Evolutionary conservation across 2,329 filamentous ascomycete genomes (phyloP).

Genomic region (Madurella mycetomatis): DNA sequence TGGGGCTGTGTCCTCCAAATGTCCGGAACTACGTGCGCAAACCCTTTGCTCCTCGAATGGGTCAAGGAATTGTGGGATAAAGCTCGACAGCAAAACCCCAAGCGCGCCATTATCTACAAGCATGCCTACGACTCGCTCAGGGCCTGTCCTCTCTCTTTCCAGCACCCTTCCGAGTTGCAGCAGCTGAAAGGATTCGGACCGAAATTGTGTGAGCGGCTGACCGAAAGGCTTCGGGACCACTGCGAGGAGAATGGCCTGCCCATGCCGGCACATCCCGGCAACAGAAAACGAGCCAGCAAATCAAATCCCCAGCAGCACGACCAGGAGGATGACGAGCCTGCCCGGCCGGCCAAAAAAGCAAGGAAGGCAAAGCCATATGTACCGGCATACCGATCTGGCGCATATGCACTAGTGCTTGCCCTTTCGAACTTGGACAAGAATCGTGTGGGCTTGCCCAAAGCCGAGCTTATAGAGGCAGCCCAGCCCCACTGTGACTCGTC

Average conservation of each 20-base stretch:
- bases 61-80: conserved; percentile 73
- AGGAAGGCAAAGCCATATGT: conserved; percentile 64
- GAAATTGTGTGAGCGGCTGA: conserved; percentile 66
- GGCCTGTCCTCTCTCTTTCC: conserved; percentile 64
- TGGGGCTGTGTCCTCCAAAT: conserved; percentile 12
- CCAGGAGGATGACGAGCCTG: conserved; percentile 35
- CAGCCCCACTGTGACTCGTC: conserved; percentile 70
- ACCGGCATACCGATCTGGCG: conserved; percentile 65
- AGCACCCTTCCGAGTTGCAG: conserved; percentile 68
- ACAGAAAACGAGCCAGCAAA: conserved; percentile 37
- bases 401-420: conserved; percentile 67
- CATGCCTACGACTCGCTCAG: conserved; percentile 74
- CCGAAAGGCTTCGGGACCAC: conserved; percentile 54
- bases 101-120: conserved; percentile 67
- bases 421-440: conserved; percentile 57
- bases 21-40: conserved; percentile 48
- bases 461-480: conserved; percentile 62
- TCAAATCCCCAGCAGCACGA: conserved; percentile 29
- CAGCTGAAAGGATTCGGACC: conserved; percentile 70
- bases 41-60: conserved; percentile 67
- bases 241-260: conserved; percentile 64
- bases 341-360: conserved; percentile 50
- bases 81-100: conserved; percentile 64
- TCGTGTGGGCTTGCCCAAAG: conserved; percentile 60
- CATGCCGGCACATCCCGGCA: conserved; percentile 57